phyloP scores from a whole-genome alignment of 2,329 filamentous ascomycete genomes.

The Lecanicillium sp. region DNA sequence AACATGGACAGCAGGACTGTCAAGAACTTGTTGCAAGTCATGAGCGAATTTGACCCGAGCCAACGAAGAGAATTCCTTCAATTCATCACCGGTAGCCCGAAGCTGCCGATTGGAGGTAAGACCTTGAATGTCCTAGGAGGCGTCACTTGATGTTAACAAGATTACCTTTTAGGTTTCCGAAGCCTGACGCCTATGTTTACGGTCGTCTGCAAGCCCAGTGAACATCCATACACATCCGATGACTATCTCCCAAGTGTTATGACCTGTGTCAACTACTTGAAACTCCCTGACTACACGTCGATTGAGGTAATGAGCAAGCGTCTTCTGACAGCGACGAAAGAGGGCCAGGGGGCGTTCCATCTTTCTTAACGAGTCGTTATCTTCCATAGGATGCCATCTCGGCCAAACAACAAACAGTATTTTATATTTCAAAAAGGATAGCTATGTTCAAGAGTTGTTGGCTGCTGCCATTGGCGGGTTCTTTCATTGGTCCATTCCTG shows the following conservation, averaged over 20 bases:
- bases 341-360: constrained; percentile 97
- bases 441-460: too few species aligned
- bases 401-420: too few species aligned
- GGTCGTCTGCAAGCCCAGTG: constrained; percentile 97
- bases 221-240: constrained; percentile 85
- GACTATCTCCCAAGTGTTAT: constrained; percentile 99
- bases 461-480: too few species aligned
- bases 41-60: constrained; percentile 73
- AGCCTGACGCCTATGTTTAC: constrained; percentile 97
- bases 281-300: constrained; percentile 87
- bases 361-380: constrained; percentile 53
- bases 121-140: too few species aligned
- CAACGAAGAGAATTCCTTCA: constrained; percentile 91
- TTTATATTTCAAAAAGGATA: too few species aligned
- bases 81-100: constrained; percentile 95
- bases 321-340: constrained; percentile 78
- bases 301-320: constrained; percentile 70
- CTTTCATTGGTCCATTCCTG: too few species aligned
- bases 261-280: constrained; percentile 99
- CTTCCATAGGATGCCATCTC: too few species aligned
- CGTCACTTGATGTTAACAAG: too few species aligned
- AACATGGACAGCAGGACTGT: constrained; percentile 98
- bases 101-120: constrained; percentile 94
- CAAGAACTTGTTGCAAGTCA: constrained; percentile 83
- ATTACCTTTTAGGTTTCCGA: constrained; percentile 74